phyloP scores from a whole-genome alignment of 768 basidiomycete genomes.

The Lactarius sp. region DNA sequence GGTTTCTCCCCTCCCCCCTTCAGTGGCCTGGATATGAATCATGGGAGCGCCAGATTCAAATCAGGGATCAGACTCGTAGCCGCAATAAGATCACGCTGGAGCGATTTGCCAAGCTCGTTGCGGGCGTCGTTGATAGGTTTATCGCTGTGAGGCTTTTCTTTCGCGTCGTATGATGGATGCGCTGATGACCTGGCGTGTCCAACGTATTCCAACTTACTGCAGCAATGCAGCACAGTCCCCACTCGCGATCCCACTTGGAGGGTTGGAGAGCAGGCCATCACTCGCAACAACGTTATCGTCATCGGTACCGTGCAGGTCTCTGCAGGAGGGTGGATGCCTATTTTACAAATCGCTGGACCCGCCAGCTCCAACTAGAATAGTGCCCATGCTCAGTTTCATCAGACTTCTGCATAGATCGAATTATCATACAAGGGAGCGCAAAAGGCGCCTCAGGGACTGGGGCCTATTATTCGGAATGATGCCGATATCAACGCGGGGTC shows the following conservation, averaged over 20 bases:
- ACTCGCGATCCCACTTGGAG: background rate
- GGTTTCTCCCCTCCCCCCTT: background rate
- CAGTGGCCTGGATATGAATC: constrained; percentile 21
- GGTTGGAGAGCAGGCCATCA: constrained; percentile 6
- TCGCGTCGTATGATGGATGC: background rate
- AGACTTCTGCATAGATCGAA: background rate
- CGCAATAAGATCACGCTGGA: constrained; percentile 23
- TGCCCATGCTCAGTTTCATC: background rate
- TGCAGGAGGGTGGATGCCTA: constrained; percentile 23
- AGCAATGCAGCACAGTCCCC: background rate
- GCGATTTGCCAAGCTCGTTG: constrained; percentile 19
- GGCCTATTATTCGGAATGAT: constrained; percentile 79
- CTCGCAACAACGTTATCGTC: constrained; percentile 5
- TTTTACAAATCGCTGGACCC: constrained; percentile 6
- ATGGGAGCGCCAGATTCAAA: constrained; percentile 23
- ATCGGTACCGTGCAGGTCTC: constrained; percentile 23
- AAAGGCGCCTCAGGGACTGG: constrained; percentile 59
- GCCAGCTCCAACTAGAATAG: background rate
- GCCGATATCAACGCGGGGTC: constrained; percentile 60
- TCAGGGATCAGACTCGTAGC: constrained; percentile 19
- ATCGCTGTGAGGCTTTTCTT: constrained; percentile 8
- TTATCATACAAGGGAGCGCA: constrained; percentile 46
- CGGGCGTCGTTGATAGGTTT: constrained; percentile 22
- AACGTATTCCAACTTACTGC: background rate
- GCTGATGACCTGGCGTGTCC: background rate